These are phyloP conservation scores for Vinca minor DNA, from an alignment of 257 asterid genomes.

Conservation along the genomic window DNA sequence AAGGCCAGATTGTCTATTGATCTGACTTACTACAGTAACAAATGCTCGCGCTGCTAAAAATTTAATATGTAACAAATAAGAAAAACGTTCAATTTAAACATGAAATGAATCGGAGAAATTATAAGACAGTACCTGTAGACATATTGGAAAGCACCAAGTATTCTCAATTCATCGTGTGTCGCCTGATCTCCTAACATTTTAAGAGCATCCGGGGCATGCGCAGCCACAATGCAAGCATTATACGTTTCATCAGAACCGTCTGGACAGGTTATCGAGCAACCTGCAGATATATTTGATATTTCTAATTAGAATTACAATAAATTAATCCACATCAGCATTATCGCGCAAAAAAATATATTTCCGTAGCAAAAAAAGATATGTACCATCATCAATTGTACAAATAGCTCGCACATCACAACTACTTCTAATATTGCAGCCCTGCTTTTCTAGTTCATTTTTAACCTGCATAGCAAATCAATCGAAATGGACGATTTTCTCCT, in stretches of 20 bases:
- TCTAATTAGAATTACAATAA: neutral
- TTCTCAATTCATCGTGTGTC: slow-evolving; percentile 59
- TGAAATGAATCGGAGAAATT: neutral
- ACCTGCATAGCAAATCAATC: slow-evolving; percentile 37
- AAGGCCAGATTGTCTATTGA: no score
- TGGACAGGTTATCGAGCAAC: slow-evolving; percentile 43
- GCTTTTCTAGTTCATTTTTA: slow-evolving; percentile 42
- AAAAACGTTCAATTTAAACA: no score
- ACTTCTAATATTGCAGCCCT: slow-evolving; percentile 59
- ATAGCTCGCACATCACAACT: slow-evolving; percentile 54
- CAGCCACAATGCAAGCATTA: slow-evolving; percentile 66
- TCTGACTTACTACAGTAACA: no score
- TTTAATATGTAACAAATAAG: no score
- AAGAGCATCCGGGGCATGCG: slow-evolving; percentile 89
- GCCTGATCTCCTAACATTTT: slow-evolving; percentile 63
- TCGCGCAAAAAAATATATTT: neutral
- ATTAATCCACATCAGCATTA: neutral
- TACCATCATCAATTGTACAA: slow-evolving; percentile 51
- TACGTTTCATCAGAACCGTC: slow-evolving; percentile 47
- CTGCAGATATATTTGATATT: slow-evolving; percentile 31
- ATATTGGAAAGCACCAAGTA: slow-evolving; percentile 85
- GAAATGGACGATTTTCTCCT: no score
- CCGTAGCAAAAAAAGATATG: no score
- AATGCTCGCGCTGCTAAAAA: no score
- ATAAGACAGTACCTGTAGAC: slow-evolving; percentile 78